These are phyloP conservation scores for Juglanconis oblonga DNA, from an alignment of 2,329 filamentous ascomycete species.

Conservation along the genomic window DNA sequence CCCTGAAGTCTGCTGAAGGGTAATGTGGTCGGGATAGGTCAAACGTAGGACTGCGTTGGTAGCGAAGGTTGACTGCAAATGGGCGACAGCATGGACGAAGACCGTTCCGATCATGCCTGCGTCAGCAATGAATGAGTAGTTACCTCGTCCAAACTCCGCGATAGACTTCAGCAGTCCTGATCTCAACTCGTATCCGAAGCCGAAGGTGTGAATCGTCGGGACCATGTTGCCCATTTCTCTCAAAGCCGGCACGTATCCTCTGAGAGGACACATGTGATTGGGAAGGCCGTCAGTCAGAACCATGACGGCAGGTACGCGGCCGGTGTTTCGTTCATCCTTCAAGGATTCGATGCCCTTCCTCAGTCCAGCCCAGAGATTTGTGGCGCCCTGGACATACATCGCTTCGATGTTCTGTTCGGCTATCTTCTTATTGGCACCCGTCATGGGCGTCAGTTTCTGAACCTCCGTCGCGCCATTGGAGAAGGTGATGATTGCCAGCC, in stretches of 20 bases:
- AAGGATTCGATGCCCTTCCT: slow-evolving; percentile 49
- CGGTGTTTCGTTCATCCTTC: slow-evolving; percentile 26
- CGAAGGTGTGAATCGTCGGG: slow-evolving; percentile 51
- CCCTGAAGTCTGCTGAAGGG: slow-evolving; percentile 38
- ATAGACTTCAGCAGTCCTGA: slow-evolving; percentile 59
- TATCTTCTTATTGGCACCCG: slow-evolving; percentile 38
- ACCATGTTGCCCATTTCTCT: slow-evolving; percentile 36
- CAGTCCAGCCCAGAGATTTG: slow-evolving; percentile 60
- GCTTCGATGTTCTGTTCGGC: slow-evolving; percentile 39
- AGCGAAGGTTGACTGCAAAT: slow-evolving; percentile 58
- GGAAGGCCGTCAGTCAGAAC: slow-evolving; percentile 54
- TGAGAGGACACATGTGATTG: slow-evolving; percentile 49
- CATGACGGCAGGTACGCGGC: slow-evolving; percentile 48
- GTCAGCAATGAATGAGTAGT: slow-evolving; percentile 61
- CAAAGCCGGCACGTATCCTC: slow-evolving; percentile 55
- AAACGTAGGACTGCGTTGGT: slow-evolving; percentile 43
- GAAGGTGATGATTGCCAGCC: slow-evolving; percentile 58
- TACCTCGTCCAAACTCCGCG: slow-evolving; percentile 54
- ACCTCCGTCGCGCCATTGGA: slow-evolving; percentile 38
- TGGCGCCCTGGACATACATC: slow-evolving; percentile 38
- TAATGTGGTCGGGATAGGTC: slow-evolving; percentile 33
- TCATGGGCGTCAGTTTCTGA: slow-evolving; percentile 48
- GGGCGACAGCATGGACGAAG: slow-evolving; percentile 60
- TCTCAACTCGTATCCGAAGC: slow-evolving; percentile 47
- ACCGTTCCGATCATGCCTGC: slow-evolving; percentile 61